phyloP scores from a whole-genome alignment of 495 filamentous ascomycete species.

The Penicillium psychrofluorescens region DNA sequence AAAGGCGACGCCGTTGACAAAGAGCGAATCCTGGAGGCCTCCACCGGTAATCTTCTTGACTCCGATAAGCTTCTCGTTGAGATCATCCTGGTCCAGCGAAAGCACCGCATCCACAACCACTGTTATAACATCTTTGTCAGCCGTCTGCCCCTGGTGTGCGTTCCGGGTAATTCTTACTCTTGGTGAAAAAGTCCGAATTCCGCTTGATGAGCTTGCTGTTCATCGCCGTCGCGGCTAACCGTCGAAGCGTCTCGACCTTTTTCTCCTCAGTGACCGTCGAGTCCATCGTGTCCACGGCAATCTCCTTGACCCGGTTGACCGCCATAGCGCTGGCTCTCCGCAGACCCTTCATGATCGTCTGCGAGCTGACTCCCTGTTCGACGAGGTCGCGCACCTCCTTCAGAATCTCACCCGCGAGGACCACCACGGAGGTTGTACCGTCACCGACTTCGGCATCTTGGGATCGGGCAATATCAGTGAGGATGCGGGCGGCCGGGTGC shows the following conservation, averaged over 20 bases:
- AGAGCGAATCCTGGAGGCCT: conserved; percentile 92
- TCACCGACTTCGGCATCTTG: conserved; percentile 99
- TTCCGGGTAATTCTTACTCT: conserved; percentile 54
- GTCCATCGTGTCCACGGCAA: conserved; percentile 69
- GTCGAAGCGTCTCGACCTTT: conserved; percentile 80
- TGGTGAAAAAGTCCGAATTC: conserved; percentile 94
- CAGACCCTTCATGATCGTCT: conserved; percentile 94
- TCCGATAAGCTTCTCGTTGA: conserved; percentile 96
- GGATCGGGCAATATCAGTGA: conserved; percentile 95
- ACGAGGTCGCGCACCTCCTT: conserved; percentile 94
- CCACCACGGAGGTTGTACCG: conserved; percentile 94
- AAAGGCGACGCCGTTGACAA: conserved; percentile 97
- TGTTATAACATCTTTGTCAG: conserved; percentile 24
- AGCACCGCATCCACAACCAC: conserved; percentile 98
- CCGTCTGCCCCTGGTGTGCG: not conserved
- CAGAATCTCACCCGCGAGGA: conserved; percentile 90
- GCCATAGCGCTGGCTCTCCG: conserved; percentile 85
- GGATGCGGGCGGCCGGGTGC: conserved; percentile 93
- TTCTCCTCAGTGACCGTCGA: conserved; percentile 57
- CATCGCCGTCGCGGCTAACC: conserved; percentile 95
- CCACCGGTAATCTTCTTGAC: conserved; percentile 97
- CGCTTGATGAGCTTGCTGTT: conserved; percentile 98
- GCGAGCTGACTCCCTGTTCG: conserved; percentile 93
- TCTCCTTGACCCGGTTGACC: conserved; percentile 98
- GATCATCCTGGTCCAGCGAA: conserved; percentile 92